Percentiles rank a stretch among this genome's conserved stretches.
Evolutionary conservation across 2,329 filamentous ascomycete genomes (phyloP).

Genomic region (Trichoderma sp.): DNA sequence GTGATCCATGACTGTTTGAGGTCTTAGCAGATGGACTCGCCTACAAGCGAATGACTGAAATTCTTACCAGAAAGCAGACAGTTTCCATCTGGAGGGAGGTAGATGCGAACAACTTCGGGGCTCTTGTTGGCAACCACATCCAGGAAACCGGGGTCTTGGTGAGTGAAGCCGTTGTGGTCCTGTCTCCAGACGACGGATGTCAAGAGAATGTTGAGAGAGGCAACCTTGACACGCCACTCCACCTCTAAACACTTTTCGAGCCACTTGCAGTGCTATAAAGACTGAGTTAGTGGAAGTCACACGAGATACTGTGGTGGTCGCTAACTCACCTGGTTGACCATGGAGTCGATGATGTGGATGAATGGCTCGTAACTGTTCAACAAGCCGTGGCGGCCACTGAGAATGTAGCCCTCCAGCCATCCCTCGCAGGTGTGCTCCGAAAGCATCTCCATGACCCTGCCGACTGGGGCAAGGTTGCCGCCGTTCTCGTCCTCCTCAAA

Average conservation of each 20-base stretch:
- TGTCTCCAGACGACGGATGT: constrained; percentile 80
- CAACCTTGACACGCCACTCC: constrained; percentile 72
- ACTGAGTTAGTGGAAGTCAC: constrained; percentile 11
- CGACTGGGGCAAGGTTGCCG: constrained; percentile 68
- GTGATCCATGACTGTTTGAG: constrained; percentile 65
- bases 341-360: constrained; percentile 80
- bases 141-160: constrained; percentile 79
- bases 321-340: constrained; percentile 69
- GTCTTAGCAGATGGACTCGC: background rate
- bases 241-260: constrained; percentile 80
- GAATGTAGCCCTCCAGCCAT: constrained; percentile 77
- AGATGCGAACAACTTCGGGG: constrained; percentile 78
- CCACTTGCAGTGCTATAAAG: constrained; percentile 77
- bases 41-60: too few relatives aligned
- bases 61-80: constrained; percentile 63
- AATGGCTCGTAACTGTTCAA: constrained; percentile 84
- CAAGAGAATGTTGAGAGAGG: constrained; percentile 77
- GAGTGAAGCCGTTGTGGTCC: constrained; percentile 82
- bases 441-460: constrained; percentile 82
- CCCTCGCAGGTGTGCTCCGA: constrained; percentile 79
- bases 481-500: constrained; percentile 76
- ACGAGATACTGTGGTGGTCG: too few relatives aligned
- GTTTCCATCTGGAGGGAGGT: constrained; percentile 79
- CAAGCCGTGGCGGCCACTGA: constrained; percentile 74
- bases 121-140: constrained; percentile 80